Evolutionary conservation across 371 early-diverging fungal genomes (phyloP).

Genomic region (Saksenaea oblongispora): DNA sequence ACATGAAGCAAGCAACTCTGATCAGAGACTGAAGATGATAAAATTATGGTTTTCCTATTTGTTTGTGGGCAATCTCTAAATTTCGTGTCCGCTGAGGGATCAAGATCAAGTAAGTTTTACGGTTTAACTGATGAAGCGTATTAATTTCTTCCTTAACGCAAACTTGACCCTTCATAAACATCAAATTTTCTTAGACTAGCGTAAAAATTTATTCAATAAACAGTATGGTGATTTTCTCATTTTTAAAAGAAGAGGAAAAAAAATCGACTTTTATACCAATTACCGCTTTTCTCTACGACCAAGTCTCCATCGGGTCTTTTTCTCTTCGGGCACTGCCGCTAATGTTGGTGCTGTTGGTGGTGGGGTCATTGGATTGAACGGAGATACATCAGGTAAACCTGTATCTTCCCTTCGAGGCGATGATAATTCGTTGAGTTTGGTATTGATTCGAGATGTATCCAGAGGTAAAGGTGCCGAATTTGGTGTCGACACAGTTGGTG

Average conservation of each 20-base stretch:
- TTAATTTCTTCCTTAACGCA: too few species aligned
- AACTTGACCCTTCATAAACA: too few species aligned
- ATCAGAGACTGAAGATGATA: too few species aligned
- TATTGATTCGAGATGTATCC: neutral
- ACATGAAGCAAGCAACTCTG: too few species aligned
- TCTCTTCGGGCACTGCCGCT: slow-evolving; percentile 24
- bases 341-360: slow-evolving; percentile 7
- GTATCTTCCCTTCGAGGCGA: neutral
- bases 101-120: too few species aligned
- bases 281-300: slow-evolving; percentile 25
- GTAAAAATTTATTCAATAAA: too few species aligned
- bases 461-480: slow-evolving; percentile 1
- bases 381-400: neutral
- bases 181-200: too few species aligned
- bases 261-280: neutral
- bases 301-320: slow-evolving; percentile 35
- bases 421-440: neutral
- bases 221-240: neutral
- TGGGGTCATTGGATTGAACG: neutral
- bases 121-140: too few species aligned
- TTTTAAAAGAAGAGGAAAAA: neutral
- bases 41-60: too few species aligned
- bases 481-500: slow-evolving; percentile 1
- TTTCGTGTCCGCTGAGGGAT: too few species aligned
- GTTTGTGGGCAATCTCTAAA: too few species aligned